Evolutionary conservation across 768 basidiomycete species (phyloP), one percentile per base, ranked within the genome.

Genomic region (Suillus alpinus): DNA sequence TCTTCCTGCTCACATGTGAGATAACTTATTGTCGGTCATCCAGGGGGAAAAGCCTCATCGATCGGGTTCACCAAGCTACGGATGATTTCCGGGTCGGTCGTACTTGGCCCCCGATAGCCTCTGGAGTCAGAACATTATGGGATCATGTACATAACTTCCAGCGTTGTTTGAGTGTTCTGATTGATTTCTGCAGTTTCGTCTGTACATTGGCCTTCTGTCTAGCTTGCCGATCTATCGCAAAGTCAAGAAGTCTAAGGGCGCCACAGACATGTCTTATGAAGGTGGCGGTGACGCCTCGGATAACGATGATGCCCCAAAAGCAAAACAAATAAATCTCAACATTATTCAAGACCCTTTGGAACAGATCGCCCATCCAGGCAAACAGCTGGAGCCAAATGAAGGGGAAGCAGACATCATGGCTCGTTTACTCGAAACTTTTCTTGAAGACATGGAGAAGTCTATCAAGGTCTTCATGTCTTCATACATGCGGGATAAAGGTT

Each of bases 381-480:
- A 73, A 53, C 60, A 65, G 18, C 65, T 75, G 26, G 68, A 70
- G 51, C 73, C 68, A 1, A 55, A 34, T 49, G 53, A 59, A 6
- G 66, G 67, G 20, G 31, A 50, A 18, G 62, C 62, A 6, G 62
- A 59, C 5, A 26, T 56, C 20, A 65, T 67, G 49, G 56, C 58
- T 13, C 58, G 57, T 6, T 61, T 75, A 68, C 73, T 86, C 60
- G 67, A 76, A 3, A 67, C 73, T 2, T 93, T 93, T 69, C 66
- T 91, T 58, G 72, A 81, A 36, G 79, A 89, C 58, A 87, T 90
- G 7, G 87, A 85, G 62, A 71, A 69, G n/a, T 71, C 78, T 39
- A 73, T 87, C 64, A 85, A 78, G 61, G 77, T 90, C 14, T 93
- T 91, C 71, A 75, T 93, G 61, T 87, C 88, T 1, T 88, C 87